phyloP scores from a whole-genome alignment of 2,329 filamentous ascomycete genomes.

The Claviceps paspali region DNA sequence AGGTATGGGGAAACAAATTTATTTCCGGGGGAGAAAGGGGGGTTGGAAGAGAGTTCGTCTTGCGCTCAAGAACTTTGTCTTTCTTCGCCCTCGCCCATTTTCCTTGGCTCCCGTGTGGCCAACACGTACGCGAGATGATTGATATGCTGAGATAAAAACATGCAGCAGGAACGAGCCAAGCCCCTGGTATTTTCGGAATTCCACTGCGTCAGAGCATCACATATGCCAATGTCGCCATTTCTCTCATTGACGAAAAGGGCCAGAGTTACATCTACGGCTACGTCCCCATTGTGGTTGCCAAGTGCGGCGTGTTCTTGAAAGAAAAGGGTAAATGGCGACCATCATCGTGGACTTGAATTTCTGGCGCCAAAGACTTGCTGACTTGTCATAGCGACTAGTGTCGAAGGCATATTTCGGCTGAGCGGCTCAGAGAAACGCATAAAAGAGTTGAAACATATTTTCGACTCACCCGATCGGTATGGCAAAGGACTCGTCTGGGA shows the following conservation, averaged over 20 bases:
- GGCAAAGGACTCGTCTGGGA: slow-evolving; percentile 96
- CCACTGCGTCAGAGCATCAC: slow-evolving; percentile 87
- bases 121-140: background rate
- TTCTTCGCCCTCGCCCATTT: too few relatives aligned
- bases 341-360: background rate
- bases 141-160: background rate
- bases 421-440: slow-evolving; percentile 96
- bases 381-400: slow-evolving; percentile 56
- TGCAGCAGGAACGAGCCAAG: slow-evolving; percentile 25
- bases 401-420: slow-evolving; percentile 92
- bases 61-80: too few relatives aligned
- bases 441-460: slow-evolving; percentile 83
- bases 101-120: background rate
- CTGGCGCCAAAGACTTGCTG: slow-evolving; percentile 8
- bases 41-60: background rate
- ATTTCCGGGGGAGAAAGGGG: too few relatives aligned
- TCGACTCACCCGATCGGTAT: slow-evolving; percentile 89
- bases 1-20: slow-evolving; percentile 24
- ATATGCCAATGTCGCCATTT: slow-evolving; percentile 97
- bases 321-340: slow-evolving; percentile 63
- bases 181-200: slow-evolving; percentile 82
- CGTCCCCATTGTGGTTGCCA: slow-evolving; percentile 94
- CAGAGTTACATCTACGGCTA: slow-evolving; percentile 98
- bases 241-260: slow-evolving; percentile 79
- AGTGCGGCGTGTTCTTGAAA: slow-evolving; percentile 93